Evolutionary conservation across 2,329 filamentous ascomycete genomes (phyloP), one percentile per base, ranked within the genome.

Genomic region (Neocucurbitaria cava): DNA sequence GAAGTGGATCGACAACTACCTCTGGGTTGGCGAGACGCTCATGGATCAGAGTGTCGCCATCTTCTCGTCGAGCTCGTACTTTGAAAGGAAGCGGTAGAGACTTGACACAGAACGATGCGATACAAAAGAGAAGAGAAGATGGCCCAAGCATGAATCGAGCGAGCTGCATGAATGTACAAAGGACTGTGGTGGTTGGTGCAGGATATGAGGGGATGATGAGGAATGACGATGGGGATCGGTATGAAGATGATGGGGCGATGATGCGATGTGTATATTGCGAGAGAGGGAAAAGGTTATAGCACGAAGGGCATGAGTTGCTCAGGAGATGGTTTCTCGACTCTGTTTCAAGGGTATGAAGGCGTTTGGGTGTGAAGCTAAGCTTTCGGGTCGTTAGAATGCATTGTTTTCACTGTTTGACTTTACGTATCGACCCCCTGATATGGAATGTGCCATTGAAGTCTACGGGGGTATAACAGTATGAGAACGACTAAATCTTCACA

Each of bases 41-140:
- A 96, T 99, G 92, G 95, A 99, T 77, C 90, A 96, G 81, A 96
- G 92, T 26, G 92, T 98, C 28, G 93, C 93, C 36, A 86, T 98
- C 52, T 91, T 96, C 74, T 90, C 92, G 38, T 89, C 90, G 44
- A 96, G 91, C 73, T 85, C 89, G 56, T 99, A 88, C 79, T 99
- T 99, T 76, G 93, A 97, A 81, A 86, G 95, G 72, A 93, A 87
- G 77, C 86, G 93, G 44, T 74, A 64, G 52, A 54, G 6, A 8
- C 10, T 9, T 15, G 13, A 15, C 31, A 8, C 31, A 1, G 13
- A 13, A n/a, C n/a, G 13, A 35, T 5, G 2, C 4, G 9, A 35
- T 35, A 2, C 31, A 11, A 15, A 15, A 4, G 17, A 17, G 4
- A n/a, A n/a, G n/a, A n/a, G n/a, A n/a, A n/a, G n/a, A n/a, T n/a